Evolutionary conservation across 352 stramenopile genomes (phyloP), one percentile per base, ranked within the genome.

Genomic region (Thraustochytrium sp.): DNA sequence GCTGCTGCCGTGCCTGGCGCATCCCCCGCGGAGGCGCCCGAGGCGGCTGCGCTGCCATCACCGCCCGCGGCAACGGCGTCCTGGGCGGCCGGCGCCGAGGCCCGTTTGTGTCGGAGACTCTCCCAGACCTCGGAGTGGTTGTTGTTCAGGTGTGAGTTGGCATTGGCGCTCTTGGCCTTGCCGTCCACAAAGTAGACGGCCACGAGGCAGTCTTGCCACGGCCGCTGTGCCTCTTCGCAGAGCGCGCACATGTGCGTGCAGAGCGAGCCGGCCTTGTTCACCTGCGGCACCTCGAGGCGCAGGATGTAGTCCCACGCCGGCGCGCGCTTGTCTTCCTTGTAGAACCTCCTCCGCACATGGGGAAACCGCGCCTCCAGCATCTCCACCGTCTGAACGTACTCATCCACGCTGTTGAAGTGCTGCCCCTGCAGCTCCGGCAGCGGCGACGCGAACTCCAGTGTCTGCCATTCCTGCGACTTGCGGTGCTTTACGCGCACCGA

Each of bases 401-500:
- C 59, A 55, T 72, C 59, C 9, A 72, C 3, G 21, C 26, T 44
- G 16, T 72, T 31, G 3, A 72, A 72, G 40, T 21, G 59, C 11
- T 72, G 59, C 0, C 59, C 59, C 40, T 72, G 59, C 59, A 72
- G 26, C 26, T 72, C 59, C 26, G 59, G 21, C 21, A 72, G 26
- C 16, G 26, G 42, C 34, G 59, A 44, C 9, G 59, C 26, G 59
- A 72, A 72, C 26, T 38, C 29, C 0, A 72, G 8, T 11, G 34
- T 46, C 40, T 72, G 59, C 59, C 59, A 72, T 9, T 16, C 36
- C 1, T 46, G 59, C 13, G 26, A 46, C 36, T 72, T 72, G 59
- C 59, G 59, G 40, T 88, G 86, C 56, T 93, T 88, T n/a, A 93
- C 82, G 62, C 92, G 89, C 21, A 87, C 87, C 16, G 91, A 53